Percentiles rank a stretch among this genome's conserved stretches.
These are phyloP conservation scores for Parachlorella kessleri DNA, from an alignment of 139 green algal genomes.

Conservation along the genomic window DNA sequence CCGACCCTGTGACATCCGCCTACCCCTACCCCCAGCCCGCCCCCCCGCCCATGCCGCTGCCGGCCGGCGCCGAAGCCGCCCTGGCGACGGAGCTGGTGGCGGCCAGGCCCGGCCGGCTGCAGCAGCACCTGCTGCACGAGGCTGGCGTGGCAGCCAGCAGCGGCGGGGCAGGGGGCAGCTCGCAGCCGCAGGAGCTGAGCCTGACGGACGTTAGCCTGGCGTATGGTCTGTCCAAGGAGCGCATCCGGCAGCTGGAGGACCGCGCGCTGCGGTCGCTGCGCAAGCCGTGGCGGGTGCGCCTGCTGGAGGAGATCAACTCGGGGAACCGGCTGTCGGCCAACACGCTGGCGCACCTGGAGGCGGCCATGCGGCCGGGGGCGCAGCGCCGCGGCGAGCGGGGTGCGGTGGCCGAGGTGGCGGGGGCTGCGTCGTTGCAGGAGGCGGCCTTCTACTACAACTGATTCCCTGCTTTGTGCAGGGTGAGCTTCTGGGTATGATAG, in stretches of 20 bases:
- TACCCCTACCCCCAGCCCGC: background rate
- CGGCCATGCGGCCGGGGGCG: background rate
- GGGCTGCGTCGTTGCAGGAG: too few species aligned
- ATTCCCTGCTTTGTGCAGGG: too few species aligned
- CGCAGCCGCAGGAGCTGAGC: background rate
- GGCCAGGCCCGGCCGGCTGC: background rate
- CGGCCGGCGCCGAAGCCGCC: background rate
- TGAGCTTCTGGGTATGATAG: too few species aligned
- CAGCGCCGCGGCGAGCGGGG: background rate
- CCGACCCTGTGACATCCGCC: background rate
- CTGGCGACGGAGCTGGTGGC: background rate
- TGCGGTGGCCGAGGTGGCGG: background rate
- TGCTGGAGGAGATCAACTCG: background rate
- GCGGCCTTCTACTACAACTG: too few species aligned
- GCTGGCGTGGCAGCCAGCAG: background rate
- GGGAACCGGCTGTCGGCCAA: background rate
- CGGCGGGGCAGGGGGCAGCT: background rate
- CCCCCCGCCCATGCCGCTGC: background rate
- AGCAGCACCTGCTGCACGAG: background rate
- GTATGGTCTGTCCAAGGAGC: constrained; percentile 70
- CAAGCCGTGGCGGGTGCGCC: constrained; percentile 8
- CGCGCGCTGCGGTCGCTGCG: constrained; percentile 63
- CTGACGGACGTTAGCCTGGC: constrained; percentile 35
- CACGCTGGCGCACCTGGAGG: background rate
- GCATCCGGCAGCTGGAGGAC: constrained; percentile 88